Base-by-base conservation (phyloP, 2,329 filamentous ascomycete genomes). In the Simplicillium sp. region DNA sequence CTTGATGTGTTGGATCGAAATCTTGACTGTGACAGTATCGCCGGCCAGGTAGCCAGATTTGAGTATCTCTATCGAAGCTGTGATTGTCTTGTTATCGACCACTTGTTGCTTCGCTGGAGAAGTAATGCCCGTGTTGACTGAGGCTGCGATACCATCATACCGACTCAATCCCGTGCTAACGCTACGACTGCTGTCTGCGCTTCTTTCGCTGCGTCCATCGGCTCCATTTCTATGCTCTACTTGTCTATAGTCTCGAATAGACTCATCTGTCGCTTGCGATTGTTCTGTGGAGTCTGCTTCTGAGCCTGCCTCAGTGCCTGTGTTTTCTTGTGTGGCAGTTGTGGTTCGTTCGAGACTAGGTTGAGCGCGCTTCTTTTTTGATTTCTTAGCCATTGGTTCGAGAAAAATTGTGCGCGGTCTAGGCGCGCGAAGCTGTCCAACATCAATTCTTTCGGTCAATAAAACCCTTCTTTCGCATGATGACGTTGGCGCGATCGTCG, bases 1-100 rank as follows among this genome's bases (percentile, higher is more conserved):
- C 59, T 94, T 94, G 44, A 84, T 90, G 57, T 97, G 92, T 48
- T 87, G 83, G 44, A 98, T 81, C 1, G 75, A 80, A 39, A 97
- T 81, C 52, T 78, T 83, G 40, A 97, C 74, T 0, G 86, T 80
- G 34, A 97, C 70, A 17, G 76, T 77, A 51, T 97, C 92, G 13
- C 92, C 92, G 0, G 88, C 82, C 12, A 97, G 68, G 55, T 84
- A 94, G 14, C 89, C 92, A 11, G 85, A 84, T 55, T 83, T 86
- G 28, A 85, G 67, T 16, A 95, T 68, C 57, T 95, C 87, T 40
- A 94, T 80, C 1, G 82, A 90, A 2, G 88, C 86, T 2, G 84
- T 94, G 41, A 96, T 95, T 11, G 82, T 90, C 49, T 84, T 84
- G 48, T 83, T 80, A 32, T 77, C 70, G n/a, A 75, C 62, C 2